Evolutionary conservation across 306 rosid genomes (phyloP).

Genomic region (Lupinus albus): DNA sequence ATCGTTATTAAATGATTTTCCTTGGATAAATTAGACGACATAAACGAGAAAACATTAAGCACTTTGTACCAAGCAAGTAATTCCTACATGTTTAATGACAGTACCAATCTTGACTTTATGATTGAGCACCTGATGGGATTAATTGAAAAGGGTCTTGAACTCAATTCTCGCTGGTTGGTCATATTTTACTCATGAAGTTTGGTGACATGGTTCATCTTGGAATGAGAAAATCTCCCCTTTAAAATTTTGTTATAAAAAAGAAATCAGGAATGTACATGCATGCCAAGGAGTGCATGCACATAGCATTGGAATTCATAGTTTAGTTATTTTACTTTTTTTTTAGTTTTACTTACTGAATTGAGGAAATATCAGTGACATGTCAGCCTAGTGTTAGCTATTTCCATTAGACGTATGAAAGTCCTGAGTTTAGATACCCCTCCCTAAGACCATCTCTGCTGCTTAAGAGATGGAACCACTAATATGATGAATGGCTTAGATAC

Average conservation of each 20-base stretch:
- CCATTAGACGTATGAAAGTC: neutral
- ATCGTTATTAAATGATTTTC: neutral
- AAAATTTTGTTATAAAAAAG: neutral
- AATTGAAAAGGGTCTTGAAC: neutral
- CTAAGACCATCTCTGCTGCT: neutral
- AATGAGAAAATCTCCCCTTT: neutral
- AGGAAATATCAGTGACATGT: conserved; percentile 11
- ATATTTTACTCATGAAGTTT: neutral
- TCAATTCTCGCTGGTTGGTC: neutral
- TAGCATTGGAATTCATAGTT: neutral
- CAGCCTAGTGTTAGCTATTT: conserved; percentile 1
- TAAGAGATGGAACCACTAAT: neutral
- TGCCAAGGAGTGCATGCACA: neutral
- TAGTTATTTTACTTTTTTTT: neutral
- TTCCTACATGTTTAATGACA: conserved; percentile 5
- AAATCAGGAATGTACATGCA: neutral
- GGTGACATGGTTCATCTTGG: neutral
- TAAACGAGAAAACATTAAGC: neutral
- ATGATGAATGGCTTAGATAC: no score
- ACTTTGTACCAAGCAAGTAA: neutral
- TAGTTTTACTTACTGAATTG: conserved; percentile 10
- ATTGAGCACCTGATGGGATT: no score
- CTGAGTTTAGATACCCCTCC: neutral
- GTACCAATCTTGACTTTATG: neutral
- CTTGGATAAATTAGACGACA: neutral